phyloP scores from a whole-genome alignment of 805 yeast species.

The Nakazawaea wyomingensis region DNA sequence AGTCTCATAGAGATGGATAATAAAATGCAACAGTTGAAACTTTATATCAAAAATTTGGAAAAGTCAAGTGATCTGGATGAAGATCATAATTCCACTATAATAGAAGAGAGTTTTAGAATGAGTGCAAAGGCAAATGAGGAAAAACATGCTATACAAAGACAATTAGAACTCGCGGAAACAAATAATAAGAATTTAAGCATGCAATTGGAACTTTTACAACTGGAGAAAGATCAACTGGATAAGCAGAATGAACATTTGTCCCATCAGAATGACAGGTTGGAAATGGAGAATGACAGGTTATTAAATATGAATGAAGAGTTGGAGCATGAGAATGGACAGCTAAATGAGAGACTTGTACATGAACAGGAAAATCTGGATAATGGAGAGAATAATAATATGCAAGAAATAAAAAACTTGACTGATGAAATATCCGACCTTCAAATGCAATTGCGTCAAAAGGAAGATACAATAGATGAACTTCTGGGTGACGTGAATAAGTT shows the following conservation, averaged over 20 bases:
- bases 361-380: neutral
- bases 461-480: constrained; percentile 13
- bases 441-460: constrained; percentile 6
- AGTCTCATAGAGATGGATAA: constrained; percentile 17
- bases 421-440: constrained; percentile 1
- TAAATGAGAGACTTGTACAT: constrained; percentile 13
- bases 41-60: constrained; percentile 7
- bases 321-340: constrained; percentile 19
- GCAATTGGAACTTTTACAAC: constrained; percentile 3
- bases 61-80: neutral
- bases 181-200: constrained; percentile 9
- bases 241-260: constrained; percentile 8
- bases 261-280: constrained; percentile 11
- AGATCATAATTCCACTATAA: neutral
- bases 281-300: constrained; percentile 18
- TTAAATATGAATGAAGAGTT: constrained; percentile 10
- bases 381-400: too few species aligned
- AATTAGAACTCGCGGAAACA: neutral
- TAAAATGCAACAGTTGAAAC: constrained; percentile 7
- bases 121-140: neutral
- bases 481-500: constrained; percentile 14
- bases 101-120: neutral
- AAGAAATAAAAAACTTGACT: neutral
- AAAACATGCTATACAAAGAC: neutral
- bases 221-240: constrained; percentile 2